Evolutionary conservation across 371 early-diverging fungal species (phyloP).

Genomic region (Lichtheimia ornata): DNA sequence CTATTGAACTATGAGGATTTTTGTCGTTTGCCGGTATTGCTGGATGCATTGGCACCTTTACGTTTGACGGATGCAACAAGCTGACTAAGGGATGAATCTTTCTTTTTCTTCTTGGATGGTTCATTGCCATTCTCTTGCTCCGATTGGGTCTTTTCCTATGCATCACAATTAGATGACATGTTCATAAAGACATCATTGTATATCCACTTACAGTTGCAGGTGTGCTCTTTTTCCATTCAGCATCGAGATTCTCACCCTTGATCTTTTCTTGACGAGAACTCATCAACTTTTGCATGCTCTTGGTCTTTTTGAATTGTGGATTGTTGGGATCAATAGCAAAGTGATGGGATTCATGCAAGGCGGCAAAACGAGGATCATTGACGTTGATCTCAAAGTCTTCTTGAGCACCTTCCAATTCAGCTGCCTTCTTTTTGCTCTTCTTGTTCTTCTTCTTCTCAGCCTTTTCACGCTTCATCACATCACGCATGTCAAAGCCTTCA

Average conservation of each 20-base stretch:
- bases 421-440: slow-evolving; percentile 47
- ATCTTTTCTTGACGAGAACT: slow-evolving; percentile 68
- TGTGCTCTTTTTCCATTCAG: slow-evolving; percentile 39
- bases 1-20: slow-evolving; percentile 21
- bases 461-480: slow-evolving; percentile 89
- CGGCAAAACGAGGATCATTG: slow-evolving; percentile 84
- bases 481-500: slow-evolving; percentile 82
- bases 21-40: slow-evolving; percentile 42
- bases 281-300: slow-evolving; percentile 82
- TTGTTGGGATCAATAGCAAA: slow-evolving; percentile 96
- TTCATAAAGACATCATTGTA: background rate
- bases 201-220: slow-evolving; percentile 7
- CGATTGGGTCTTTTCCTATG: too few relatives aligned
- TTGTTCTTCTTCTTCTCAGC: slow-evolving; percentile 73
- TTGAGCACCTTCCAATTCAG: slow-evolving; percentile 48
- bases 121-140: background rate
- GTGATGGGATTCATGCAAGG: slow-evolving; percentile 79
- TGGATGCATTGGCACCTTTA: slow-evolving; percentile 50
- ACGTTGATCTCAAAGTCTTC: slow-evolving; percentile 87
- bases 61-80: slow-evolving; percentile 63
- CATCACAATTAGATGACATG: background rate
- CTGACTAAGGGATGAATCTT: slow-evolving; percentile 48
- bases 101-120: slow-evolving; percentile 11
- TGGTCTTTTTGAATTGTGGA: slow-evolving; percentile 94
- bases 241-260: slow-evolving; percentile 24